Percentiles rank a stretch among this genome's conserved stretches.
These are phyloP conservation scores for Aspergillus affinis DNA, from an alignment of 495 filamentous ascomycete species.

Conservation along the genomic window DNA sequence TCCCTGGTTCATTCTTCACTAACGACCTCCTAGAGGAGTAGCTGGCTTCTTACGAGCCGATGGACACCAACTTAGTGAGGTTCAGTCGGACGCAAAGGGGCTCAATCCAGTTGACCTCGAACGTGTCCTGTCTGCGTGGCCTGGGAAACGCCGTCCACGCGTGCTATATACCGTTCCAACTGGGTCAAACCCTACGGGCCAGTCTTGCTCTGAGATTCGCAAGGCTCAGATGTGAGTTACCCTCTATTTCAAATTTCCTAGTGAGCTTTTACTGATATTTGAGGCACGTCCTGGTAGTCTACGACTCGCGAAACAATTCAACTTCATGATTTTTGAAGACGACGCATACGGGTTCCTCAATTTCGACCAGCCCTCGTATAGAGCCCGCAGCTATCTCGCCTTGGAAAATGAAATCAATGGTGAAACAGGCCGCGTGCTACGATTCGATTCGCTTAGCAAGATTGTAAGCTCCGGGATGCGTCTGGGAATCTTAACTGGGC, in stretches of 20 bases:
- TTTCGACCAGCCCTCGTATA: not conserved
- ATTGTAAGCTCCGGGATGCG: constrained; percentile 10
- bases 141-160: not conserved
- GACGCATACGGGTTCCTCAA: constrained; percentile 9
- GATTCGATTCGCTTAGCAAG: constrained; percentile 12
- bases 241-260: not conserved
- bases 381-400: constrained; percentile 7
- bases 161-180: constrained; percentile 9
- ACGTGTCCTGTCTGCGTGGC: not conserved
- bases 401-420: constrained; percentile 8
- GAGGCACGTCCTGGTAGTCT: too few species aligned
- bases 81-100: not conserved
- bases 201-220: constrained; percentile 8
- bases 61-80: constrained; percentile 4
- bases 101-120: not conserved
- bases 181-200: constrained; percentile 10
- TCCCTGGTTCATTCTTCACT: not conserved
- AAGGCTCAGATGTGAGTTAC: constrained; percentile 5
- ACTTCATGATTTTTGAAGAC: constrained; percentile 10
- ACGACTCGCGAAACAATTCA: constrained; percentile 1
- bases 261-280: too few species aligned
- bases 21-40: not conserved
- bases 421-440: constrained; percentile 9
- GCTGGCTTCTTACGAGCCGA: constrained; percentile 3
- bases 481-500: constrained; percentile 5